phyloP scores from a whole-genome alignment of 2,329 filamentous ascomycete genomes.

The Leptographium wingfieldii region DNA sequence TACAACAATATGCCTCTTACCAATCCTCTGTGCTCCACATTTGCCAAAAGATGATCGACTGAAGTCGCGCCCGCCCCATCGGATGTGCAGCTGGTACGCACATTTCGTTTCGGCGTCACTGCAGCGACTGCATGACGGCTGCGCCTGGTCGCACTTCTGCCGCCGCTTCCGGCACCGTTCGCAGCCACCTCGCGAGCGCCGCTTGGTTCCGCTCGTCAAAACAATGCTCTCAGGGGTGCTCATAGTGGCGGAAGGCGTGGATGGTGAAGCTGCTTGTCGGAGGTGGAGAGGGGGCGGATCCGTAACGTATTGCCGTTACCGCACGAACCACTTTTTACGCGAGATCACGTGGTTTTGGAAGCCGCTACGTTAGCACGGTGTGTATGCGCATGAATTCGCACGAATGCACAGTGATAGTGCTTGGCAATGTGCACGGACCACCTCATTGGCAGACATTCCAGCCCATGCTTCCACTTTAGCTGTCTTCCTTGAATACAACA shows the following conservation, averaged over 20 bases:
- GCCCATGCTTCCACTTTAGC: too few species aligned
- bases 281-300: too few species aligned
- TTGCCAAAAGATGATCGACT: not conserved
- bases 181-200: constrained; percentile 1
- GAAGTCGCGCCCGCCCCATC: constrained; percentile 2
- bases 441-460: too few species aligned
- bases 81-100: not conserved
- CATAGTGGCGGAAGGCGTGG: not conserved
- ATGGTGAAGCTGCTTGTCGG: not conserved
- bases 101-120: not conserved
- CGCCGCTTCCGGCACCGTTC: constrained; percentile 1
- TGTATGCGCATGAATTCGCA: too few species aligned
- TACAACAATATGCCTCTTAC: not conserved
- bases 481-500: too few species aligned
- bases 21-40: not conserved
- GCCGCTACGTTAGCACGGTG: too few species aligned
- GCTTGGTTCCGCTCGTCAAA: not conserved
- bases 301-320: too few species aligned
- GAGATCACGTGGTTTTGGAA: too few species aligned
- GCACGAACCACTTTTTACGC: too few species aligned
- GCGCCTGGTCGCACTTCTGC: constrained; percentile 1
- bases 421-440: too few species aligned
- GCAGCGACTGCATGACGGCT: not conserved
- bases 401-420: too few species aligned
- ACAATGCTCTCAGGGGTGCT: not conserved